Percentiles rank a stretch among this genome's conserved stretches.
These are phyloP conservation scores for Rutidosis leptorrhynchoides DNA, from an alignment of 129 eudicot species.

Conservation along the genomic window DNA sequence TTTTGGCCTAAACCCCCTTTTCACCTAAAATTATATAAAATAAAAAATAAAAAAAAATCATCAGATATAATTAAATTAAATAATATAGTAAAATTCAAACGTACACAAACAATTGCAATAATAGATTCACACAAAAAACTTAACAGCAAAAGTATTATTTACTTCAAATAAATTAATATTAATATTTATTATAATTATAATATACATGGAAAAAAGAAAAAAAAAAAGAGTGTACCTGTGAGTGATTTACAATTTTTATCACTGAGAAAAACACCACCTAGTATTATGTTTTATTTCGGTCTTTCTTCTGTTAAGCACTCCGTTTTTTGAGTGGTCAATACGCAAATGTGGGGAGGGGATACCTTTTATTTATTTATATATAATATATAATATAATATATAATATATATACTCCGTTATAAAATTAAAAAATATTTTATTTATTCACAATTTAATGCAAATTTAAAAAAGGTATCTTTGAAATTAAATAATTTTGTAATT, in stretches of 20 bases:
- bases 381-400: too few species aligned
- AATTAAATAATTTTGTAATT: neutral
- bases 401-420: too few species aligned
- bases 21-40: constrained; percentile 12
- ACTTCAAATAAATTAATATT: too few species aligned
- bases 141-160: neutral
- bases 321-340: constrained; percentile 38
- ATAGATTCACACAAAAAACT: neutral
- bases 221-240: constrained; percentile 27
- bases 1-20: constrained; percentile 21
- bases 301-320: constrained; percentile 25
- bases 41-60: too few species aligned
- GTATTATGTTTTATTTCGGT: constrained; percentile 18
- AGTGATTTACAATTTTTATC: neutral
- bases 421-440: too few species aligned
- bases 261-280: neutral
- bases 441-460: constrained; percentile 20
- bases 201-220: neutral
- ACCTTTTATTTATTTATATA: constrained; percentile 19
- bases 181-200: too few species aligned
- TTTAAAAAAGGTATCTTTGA: constrained; percentile 23
- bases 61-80: neutral
- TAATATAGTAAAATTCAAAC: neutral
- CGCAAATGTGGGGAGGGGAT: constrained; percentile 28
- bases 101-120: neutral